Evolutionary conservation across 805 yeast genomes (phyloP).

Genomic region (Candida railenensis): DNA sequence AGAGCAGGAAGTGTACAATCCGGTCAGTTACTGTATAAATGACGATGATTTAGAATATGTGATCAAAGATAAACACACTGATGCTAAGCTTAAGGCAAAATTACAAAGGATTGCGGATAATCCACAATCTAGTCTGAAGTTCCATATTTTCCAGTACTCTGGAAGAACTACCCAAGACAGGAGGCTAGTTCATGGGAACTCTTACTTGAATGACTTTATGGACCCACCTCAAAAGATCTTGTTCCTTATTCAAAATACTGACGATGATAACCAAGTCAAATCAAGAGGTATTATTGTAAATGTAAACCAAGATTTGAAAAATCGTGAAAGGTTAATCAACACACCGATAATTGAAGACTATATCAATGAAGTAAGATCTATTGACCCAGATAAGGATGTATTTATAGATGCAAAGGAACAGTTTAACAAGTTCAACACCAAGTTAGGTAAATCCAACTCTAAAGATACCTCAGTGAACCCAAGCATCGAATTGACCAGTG

Average conservation of each 20-base stretch:
- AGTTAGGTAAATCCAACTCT: slow-evolving; percentile 2
- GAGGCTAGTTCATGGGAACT: slow-evolving; percentile 32
- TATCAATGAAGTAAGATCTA: neutral
- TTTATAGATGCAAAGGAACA: neutral
- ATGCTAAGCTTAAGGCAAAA: slow-evolving; percentile 2
- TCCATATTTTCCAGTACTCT: slow-evolving; percentile 35
- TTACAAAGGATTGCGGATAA: slow-evolving; percentile 6
- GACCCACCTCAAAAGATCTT: slow-evolving; percentile 34
- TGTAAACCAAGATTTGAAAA: slow-evolving; percentile 16
- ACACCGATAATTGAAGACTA: slow-evolving; percentile 9
- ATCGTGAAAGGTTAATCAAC: slow-evolving; percentile 9
- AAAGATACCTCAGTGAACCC: slow-evolving; percentile 2
- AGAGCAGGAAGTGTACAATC: slow-evolving; percentile 12
- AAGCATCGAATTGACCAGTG: slow-evolving; percentile 14
- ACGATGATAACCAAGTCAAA: slow-evolving; percentile 1
- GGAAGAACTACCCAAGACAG: slow-evolving; percentile 27
- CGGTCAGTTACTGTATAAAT: slow-evolving; percentile 22
- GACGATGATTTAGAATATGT: slow-evolving; percentile 19
- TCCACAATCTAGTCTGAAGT: slow-evolving; percentile 26
- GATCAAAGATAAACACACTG: slow-evolving; percentile 4
- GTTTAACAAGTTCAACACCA: slow-evolving; percentile 5
- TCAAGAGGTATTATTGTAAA: slow-evolving; percentile 10
- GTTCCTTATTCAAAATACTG: slow-evolving; percentile 21
- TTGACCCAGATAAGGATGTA: neutral
- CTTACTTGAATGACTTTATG: slow-evolving; percentile 43